These are phyloP conservation scores for Leccinum broughii DNA, from an alignment of 768 basidiomycete species.

Conservation along the genomic window DNA sequence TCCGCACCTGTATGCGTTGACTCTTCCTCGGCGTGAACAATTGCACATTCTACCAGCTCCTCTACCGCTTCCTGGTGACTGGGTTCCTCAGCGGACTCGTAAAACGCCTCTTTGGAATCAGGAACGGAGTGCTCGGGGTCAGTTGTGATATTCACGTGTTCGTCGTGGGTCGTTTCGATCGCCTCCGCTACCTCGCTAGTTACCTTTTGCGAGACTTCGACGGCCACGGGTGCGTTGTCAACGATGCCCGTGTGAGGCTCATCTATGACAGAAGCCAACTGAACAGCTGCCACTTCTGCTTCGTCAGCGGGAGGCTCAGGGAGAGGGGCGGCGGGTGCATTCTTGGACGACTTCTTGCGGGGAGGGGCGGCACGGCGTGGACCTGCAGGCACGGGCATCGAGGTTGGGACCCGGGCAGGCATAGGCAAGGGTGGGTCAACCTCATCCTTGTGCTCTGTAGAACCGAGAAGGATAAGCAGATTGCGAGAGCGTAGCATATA, in stretches of 20 bases:
- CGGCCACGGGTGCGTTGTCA: conserved; percentile 4
- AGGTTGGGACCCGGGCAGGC: conserved; percentile 42
- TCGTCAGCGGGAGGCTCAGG: conserved; percentile 30
- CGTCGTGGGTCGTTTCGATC: not conserved
- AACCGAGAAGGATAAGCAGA: conserved; percentile 8
- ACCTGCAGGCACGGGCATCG: conserved; percentile 74
- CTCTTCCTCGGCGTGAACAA: not conserved
- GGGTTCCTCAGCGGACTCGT: conserved; percentile 10
- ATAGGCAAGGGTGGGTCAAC: conserved; percentile 32
- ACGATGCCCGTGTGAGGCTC: conserved; percentile 1
- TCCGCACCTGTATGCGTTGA: conserved; percentile 5
- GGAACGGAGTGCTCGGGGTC: conserved; percentile 1
- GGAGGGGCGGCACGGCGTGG: conserved; percentile 78
- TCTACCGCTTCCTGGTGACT: conserved; percentile 19
- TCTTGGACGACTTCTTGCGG: conserved; percentile 57
- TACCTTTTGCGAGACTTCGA: conserved; percentile 16
- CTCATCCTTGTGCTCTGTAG: conserved; percentile 25
- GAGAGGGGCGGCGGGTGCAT: conserved; percentile 38
- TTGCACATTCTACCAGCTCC: conserved; percentile 8
- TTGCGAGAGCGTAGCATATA: not conserved
- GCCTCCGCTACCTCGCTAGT: conserved; percentile 7
- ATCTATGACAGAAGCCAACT: conserved; percentile 5
- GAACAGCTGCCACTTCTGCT: conserved; percentile 3
- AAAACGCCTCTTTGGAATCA: conserved; percentile 5
- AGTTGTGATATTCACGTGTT: not conserved